Conservation (phyloP, 345 rosid species). For the Ricinus communis region DNA sequence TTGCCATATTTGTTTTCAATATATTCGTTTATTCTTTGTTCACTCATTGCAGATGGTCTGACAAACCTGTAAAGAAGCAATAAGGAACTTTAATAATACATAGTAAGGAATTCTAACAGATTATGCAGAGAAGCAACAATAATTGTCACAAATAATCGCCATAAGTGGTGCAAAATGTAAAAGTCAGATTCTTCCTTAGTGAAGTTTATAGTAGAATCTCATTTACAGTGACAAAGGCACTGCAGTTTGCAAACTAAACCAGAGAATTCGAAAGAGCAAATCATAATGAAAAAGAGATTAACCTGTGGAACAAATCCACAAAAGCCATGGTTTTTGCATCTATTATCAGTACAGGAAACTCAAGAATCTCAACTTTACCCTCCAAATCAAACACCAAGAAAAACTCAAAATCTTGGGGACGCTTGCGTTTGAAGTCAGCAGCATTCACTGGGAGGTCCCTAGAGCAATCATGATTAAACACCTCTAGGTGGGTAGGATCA, state of each 20-base stretch:
- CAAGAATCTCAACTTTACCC: slow-evolving; percentile 91
- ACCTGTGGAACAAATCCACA: slow-evolving; percentile 92
- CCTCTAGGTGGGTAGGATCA: slow-evolving; percentile 65
- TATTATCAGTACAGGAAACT: slow-evolving; percentile 75
- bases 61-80: slow-evolving; percentile 63
- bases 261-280: neutral
- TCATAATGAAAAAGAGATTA: slow-evolving; percentile 14
- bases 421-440: slow-evolving; percentile 36
- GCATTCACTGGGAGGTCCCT: slow-evolving; percentile 56
- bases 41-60: slow-evolving; percentile 77
- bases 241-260: neutral
- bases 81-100: neutral
- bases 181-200: neutral
- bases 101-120: neutral
- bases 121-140: neutral
- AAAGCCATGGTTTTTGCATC: slow-evolving; percentile 65
- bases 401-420: slow-evolving; percentile 63
- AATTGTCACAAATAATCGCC: neutral
- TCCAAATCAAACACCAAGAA: slow-evolving; percentile 88
- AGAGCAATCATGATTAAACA: slow-evolving; percentile 66
- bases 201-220: neutral
- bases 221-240: neutral
- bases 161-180: neutral
- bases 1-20: slow-evolving; percentile 84
- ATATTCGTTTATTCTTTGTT: slow-evolving; percentile 65